Conservation (phyloP, 2,329 filamentous ascomycete species). For the Dactylellina parvicollis region DNA sequence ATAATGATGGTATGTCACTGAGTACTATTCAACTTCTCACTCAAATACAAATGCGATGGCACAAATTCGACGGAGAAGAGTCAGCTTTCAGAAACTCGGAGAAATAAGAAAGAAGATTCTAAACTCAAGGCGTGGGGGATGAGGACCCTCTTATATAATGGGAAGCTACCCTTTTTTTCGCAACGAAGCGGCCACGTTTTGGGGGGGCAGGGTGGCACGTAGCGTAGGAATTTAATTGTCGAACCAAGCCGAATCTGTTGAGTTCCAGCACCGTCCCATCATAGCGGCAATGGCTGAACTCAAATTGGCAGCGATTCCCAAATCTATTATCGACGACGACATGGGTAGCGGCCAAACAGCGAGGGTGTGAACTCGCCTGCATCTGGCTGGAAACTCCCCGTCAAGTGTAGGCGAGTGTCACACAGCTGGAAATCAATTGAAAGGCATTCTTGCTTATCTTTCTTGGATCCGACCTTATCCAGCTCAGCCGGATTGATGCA, state of each 20-base stretch:
- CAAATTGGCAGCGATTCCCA: slow-evolving; percentile 49
- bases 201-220: slow-evolving; percentile 42
- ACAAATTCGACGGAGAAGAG: slow-evolving; percentile 45
- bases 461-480: slow-evolving; percentile 18
- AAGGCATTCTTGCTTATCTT: slow-evolving; percentile 42
- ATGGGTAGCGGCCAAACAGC: slow-evolving; percentile 12
- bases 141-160: slow-evolving; percentile 49
- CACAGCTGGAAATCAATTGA: slow-evolving; percentile 42
- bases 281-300: slow-evolving; percentile 52
- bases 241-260: slow-evolving; percentile 43
- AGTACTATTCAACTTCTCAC: slow-evolving; percentile 49
- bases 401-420: slow-evolving; percentile 38
- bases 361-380: slow-evolving; percentile 22
- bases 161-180: slow-evolving; percentile 27
- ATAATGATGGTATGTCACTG: slow-evolving; percentile 30
- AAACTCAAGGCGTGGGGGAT: slow-evolving; percentile 41
- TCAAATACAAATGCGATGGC: slow-evolving; percentile 35
- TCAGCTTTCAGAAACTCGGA: slow-evolving; percentile 48
- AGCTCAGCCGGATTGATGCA: slow-evolving; percentile 44
- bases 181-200: slow-evolving; percentile 44
- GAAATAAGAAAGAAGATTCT: slow-evolving; percentile 39
- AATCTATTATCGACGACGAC: slow-evolving; percentile 46
- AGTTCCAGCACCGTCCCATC: slow-evolving; percentile 37
- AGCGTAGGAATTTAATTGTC: slow-evolving; percentile 33
- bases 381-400: slow-evolving; percentile 50